These are phyloP conservation scores for Cudoniella acicularis DNA, from an alignment of 495 filamentous ascomycete genomes.

Conservation along the genomic window DNA sequence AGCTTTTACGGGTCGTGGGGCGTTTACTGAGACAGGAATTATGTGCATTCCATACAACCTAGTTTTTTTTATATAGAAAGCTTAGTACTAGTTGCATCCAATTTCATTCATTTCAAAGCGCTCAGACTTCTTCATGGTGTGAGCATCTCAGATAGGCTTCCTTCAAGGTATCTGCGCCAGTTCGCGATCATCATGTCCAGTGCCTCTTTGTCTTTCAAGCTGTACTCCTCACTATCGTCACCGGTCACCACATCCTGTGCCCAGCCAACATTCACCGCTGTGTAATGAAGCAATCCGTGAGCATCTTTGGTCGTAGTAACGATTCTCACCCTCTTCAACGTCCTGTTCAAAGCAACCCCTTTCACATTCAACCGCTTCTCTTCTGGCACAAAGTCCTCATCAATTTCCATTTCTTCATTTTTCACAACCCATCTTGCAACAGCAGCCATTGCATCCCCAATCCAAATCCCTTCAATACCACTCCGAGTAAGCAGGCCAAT, in stretches of 20 bases:
- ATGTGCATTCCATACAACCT: no score
- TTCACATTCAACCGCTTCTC: background rate
- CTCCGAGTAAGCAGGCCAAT: slow-evolving; percentile 52
- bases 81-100: no score
- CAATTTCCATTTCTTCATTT: slow-evolving; percentile 45
- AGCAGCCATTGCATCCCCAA: slow-evolving; percentile 50
- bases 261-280: no score
- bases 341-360: background rate
- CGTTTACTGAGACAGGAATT: background rate
- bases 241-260: background rate
- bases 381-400: background rate
- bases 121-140: background rate
- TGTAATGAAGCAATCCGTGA: background rate
- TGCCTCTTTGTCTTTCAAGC: no score
- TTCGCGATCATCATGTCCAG: background rate
- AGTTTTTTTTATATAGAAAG: no score
- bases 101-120: no score
- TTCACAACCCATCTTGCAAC: slow-evolving; percentile 51
- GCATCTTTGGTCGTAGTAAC: background rate
- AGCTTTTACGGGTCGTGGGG: background rate
- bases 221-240: no score
- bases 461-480: slow-evolving; percentile 56
- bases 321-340: background rate
- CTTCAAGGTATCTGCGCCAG: background rate
- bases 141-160: background rate